Base-by-base conservation (phyloP, 2,329 filamentous ascomycete genomes). In the Claviceps maximensis region DNA sequence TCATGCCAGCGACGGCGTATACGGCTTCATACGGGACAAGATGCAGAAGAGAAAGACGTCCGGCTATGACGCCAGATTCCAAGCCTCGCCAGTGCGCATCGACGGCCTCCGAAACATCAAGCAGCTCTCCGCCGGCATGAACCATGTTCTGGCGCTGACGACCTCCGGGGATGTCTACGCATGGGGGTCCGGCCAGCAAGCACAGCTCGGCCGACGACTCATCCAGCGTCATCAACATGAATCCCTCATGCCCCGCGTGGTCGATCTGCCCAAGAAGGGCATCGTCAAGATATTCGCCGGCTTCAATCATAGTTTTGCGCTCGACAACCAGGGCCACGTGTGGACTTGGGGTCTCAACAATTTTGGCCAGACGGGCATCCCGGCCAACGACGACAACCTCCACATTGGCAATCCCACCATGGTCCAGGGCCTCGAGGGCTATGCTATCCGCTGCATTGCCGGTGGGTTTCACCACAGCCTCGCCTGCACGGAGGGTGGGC, bases 311-410 rank as follows among this genome's bases (percentile, higher is more conserved):
- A 82, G 78, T 53, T 86, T 88, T 57, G 83, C 82, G n/a, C 74
- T 87, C 49, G 75, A 79, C 60, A 73, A 74, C 45, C 75, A 75
- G 15, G 82, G 78, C n/a, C 75, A 77, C 46, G 78, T 86, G 19
- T 86, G 77, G 67, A 73, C 77, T 0, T 88, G 84, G 83, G 84
- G 84, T 3, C 67, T 85, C 42, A 88, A 88, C 69, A 84, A 80
- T 62, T 87, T 81, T 63, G 82, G 80, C 51, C 79, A 87, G 65
- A 84, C 81, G 10, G 85, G 81, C 48, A 75, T 84, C 55, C 56
- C 42, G 7, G 69, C 74, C 23, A 44, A 72, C 86, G 55, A 69
- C 74, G 33, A 75, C 74, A 52, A 78, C 80, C 27, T 54, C 5
- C 2, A 74, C 72, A 4, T 65, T 77, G 48, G 76, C 17, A 53